Evolutionary conservation across 23 red algal species (phyloP), one percentile per base, ranked within the genome.

Genomic region (Gracilariopsis chorda): DNA sequence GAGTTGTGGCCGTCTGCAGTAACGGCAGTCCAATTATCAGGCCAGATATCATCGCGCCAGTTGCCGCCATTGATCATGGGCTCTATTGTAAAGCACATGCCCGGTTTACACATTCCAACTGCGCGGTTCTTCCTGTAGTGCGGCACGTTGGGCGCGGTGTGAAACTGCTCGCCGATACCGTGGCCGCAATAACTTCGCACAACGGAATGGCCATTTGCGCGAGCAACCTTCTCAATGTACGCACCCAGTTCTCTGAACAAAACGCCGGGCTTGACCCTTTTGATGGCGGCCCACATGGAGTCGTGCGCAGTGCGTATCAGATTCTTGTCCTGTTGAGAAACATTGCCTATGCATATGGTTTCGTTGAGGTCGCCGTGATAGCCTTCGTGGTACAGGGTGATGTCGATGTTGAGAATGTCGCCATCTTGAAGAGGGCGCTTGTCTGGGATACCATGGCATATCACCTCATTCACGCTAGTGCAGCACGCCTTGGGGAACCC

Each of bases 381-480:
- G 45, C 96, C 96, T 46, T 70, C 77, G 37, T 92, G 85, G 46
- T 98, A 98, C 53, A 98, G 61, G 12, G 96, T 95, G 29, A 98
- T 93, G 70, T 98, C 96, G 42, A 98, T 90, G 75, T 98, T 94
- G 3, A 98, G 57, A 94, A 98, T 98, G 78, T 98, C 96, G 39
- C 96, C 96, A 42, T 98, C 92, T 85, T 95, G 23, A 4, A 98
- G 87, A 16, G 92, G 92, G 12, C 96, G 69, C 33, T 53, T 23
- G 79, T 98, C 96, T 3, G 96, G 96, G 27, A 98, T 98, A 24
- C 96, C 96, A 57, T 98, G 96, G 52, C 96, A 98, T 42, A 98
- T 98, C 7, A 98, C 96, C 82, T 98, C 96, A 75, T 98, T 98
- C 7, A 98, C 96, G 19, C 85, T 92, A 23, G 96, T 98, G 80